Percentiles rank a stretch among this genome's conserved stretches.
Evolutionary conservation across 2,329 filamentous ascomycete genomes (phyloP).

Genomic region (Magnaporthiopsis incrustans): DNA sequence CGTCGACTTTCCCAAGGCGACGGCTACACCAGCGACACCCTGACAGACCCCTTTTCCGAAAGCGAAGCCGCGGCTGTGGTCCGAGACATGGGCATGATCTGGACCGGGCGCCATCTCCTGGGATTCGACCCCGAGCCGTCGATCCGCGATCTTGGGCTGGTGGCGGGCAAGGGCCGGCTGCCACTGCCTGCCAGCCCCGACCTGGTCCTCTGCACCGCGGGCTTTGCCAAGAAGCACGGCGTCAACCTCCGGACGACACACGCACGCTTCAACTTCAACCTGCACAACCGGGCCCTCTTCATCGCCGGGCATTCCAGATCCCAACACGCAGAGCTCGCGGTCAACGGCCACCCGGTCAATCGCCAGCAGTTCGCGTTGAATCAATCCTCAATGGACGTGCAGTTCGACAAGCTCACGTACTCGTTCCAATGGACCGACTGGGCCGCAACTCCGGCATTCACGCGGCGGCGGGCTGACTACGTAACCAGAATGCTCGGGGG

Average conservation of each 20-base stretch:
- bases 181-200: no score
- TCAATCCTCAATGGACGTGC: neutral
- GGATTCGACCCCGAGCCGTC: no score
- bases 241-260: neutral
- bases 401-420: neutral
- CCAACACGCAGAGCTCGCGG: neutral
- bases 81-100: no score
- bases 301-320: neutral
- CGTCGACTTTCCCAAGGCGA: neutral
- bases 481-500: neutral
- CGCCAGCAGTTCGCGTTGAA: neutral
- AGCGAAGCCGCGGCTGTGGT: neutral
- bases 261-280: slow-evolving; percentile 1
- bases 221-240: neutral
- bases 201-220: no score
- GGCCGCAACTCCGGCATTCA: neutral
- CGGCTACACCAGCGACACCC: neutral
- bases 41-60: neutral
- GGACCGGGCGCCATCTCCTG: no score
- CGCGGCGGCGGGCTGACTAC: neutral
- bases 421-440: neutral
- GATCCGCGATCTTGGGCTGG: no score
- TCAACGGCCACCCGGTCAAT: neutral
- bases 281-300: neutral
- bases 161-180: no score